A percentile compares a stretch with the other conserved stretches of the same genome.
Evolutionary conservation across 352 stramenopile genomes (phyloP).

Genomic region (Achlya hypogyna): DNA sequence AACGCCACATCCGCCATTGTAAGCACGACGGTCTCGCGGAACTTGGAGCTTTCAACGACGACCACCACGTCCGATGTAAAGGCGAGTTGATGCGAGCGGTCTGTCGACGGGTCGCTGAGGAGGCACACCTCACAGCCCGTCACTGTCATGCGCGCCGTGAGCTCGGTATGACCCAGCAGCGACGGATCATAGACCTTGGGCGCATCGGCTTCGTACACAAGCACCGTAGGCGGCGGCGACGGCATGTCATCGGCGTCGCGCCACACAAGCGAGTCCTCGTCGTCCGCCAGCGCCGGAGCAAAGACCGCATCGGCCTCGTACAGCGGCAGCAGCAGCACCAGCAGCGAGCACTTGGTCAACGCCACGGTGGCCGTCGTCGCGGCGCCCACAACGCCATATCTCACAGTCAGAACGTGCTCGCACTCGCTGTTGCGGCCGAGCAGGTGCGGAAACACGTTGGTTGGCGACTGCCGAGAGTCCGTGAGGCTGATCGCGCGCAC

Average conservation of each 20-base stretch:
- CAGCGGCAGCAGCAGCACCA: conserved; percentile 73
- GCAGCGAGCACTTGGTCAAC: conserved; percentile 51
- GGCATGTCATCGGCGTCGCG: conserved; percentile 35
- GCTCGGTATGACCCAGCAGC: conserved; percentile 41
- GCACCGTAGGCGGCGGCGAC: conserved; percentile 31
- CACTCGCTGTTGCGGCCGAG: conserved; percentile 66
- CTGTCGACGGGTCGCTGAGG: conserved; percentile 54
- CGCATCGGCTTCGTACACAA: conserved; percentile 48
- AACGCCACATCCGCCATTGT: conserved; percentile 73
- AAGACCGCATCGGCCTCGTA: conserved; percentile 44
- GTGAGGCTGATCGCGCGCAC: conserved; percentile 57
- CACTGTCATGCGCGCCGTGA: conserved; percentile 44
- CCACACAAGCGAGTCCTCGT: conserved; percentile 38
- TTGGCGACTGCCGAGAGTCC: conserved; percentile 46
- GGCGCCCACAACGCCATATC: conserved; percentile 37
- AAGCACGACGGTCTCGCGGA: conserved; percentile 59
- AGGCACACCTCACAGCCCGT: conserved; percentile 65
- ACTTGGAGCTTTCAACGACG: conserved; percentile 43
- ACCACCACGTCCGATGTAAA: conserved; percentile 72
- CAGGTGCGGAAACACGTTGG: conserved; percentile 67
- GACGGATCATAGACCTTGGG: conserved; percentile 61
- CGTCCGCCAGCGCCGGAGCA: conserved; percentile 48
- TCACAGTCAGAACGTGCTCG: conserved; percentile 42
- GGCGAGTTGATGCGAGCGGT: conserved; percentile 68
- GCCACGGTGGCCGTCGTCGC: conserved; percentile 43